A percentile compares a stretch with the other conserved stretches of the same genome.
These are phyloP conservation scores for Rubia yunnanensis DNA, from an alignment of 257 asterid species.

Conservation along the genomic window DNA sequence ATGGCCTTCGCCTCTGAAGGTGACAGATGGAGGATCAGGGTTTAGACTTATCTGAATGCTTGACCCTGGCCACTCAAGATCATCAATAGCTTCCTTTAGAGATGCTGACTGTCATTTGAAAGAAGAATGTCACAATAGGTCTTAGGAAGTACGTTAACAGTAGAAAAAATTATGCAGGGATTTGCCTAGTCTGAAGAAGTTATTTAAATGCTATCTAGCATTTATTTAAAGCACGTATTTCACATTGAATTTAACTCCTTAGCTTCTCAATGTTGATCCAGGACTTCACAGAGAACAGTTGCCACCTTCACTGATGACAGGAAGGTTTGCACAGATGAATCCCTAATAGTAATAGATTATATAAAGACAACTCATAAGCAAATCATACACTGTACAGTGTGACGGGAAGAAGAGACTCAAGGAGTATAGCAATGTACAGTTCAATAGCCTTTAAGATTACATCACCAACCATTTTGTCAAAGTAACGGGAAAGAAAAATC, in stretches of 20 bases:
- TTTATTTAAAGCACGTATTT: background rate
- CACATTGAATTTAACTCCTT: background rate
- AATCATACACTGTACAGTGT: background rate
- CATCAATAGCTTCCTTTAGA: conserved; percentile 93
- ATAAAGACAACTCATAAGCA: background rate
- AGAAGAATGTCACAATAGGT: conserved; percentile 1
- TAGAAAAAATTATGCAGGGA: background rate
- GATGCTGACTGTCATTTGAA: conserved; percentile 67
- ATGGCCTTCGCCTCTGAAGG: conserved; percentile 88
- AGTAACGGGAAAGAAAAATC: background rate
- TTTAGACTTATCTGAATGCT: conserved; percentile 65
- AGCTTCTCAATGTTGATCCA: background rate
- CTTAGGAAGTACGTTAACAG: background rate
- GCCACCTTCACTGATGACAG: background rate
- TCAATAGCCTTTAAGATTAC: background rate
- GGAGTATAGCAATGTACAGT: background rate
- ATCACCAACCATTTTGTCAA: background rate
- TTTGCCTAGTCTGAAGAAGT: background rate
- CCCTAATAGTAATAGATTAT: background rate
- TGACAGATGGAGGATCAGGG: conserved; percentile 78
- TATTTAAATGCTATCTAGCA: background rate
- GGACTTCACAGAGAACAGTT: background rate
- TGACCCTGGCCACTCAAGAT: conserved; percentile 99
- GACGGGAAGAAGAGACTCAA: background rate
- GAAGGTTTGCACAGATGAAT: background rate